phyloP scores from a whole-genome alignment of 805 yeast species.

The Pichia manshurica region DNA sequence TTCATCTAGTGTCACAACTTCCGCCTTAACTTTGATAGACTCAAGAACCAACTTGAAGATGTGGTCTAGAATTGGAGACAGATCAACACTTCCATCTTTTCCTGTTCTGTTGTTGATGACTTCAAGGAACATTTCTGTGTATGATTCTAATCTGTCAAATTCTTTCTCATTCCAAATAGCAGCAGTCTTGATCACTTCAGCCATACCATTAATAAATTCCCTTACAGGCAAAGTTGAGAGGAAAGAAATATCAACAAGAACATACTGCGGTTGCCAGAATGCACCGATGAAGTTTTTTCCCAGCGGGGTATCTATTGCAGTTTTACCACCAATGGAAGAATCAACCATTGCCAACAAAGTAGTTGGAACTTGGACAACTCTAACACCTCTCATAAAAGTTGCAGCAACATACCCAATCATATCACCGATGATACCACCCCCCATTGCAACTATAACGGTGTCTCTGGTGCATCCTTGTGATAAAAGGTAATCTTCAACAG shows the following conservation, averaged over 20 bases:
- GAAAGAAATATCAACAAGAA: constrained; percentile 83
- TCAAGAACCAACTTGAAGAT: constrained; percentile 75
- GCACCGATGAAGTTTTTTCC: constrained; percentile 97
- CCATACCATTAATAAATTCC: constrained; percentile 97
- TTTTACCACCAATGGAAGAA: constrained; percentile 96
- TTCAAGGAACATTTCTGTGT: constrained; percentile 62
- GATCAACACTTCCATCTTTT: constrained; percentile 47
- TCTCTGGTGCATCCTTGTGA: constrained; percentile 89
- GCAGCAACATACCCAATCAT: constrained; percentile 99
- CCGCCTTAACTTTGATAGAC: constrained; percentile 86
- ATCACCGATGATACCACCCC: constrained; percentile 98
- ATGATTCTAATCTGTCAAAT: constrained; percentile 74
- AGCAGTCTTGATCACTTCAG: constrained; percentile 96
- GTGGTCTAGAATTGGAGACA: constrained; percentile 64
- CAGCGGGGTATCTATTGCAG: constrained; percentile 93
- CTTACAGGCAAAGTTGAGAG: constrained; percentile 84
- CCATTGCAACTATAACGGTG: constrained; percentile 88
- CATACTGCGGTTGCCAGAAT: constrained; percentile 91
- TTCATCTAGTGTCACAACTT: constrained; percentile 89
- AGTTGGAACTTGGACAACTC: constrained; percentile 91
- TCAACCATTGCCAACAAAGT: constrained; percentile 95
- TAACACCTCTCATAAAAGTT: constrained; percentile 96
- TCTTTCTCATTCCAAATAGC: constrained; percentile 95
- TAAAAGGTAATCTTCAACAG: constrained; percentile 84
- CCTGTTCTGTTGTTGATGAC: constrained; percentile 47